These are phyloP conservation scores for Saccharomycopsis microspora DNA, from an alignment of 805 yeast species.

Conservation along the genomic window DNA sequence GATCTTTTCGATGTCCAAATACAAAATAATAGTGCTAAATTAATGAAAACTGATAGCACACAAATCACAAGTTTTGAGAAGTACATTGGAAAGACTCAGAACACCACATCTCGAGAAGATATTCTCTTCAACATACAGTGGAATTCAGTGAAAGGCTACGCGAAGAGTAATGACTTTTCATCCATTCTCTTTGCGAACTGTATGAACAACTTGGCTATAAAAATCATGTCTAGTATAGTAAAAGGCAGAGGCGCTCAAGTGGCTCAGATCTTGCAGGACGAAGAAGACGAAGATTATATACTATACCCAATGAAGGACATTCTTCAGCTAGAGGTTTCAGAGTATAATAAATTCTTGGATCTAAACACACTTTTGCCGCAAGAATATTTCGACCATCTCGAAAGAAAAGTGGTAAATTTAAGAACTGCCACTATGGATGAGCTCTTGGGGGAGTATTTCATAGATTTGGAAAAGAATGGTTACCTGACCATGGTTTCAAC, in stretches of 20 bases:
- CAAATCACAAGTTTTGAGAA: slow-evolving; percentile 1
- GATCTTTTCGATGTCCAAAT: slow-evolving; percentile 5
- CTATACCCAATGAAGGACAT: slow-evolving; percentile 33
- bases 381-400: background rate
- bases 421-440: slow-evolving; percentile 33
- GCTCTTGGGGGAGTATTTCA: slow-evolving; percentile 30
- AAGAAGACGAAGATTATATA: slow-evolving; percentile 19
- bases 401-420: slow-evolving; percentile 19
- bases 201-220: slow-evolving; percentile 36
- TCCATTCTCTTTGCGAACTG: slow-evolving; percentile 26
- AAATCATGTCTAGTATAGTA: slow-evolving; percentile 31
- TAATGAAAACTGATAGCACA: background rate
- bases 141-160: slow-evolving; percentile 4
- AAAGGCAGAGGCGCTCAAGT: slow-evolving; percentile 27
- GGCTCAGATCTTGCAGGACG: slow-evolving; percentile 25
- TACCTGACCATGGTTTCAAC: slow-evolving; percentile 38
- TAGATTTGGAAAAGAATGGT: slow-evolving; percentile 30
- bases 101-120: slow-evolving; percentile 13
- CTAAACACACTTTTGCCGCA: slow-evolving; percentile 4
- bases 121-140: slow-evolving; percentile 11
- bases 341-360: slow-evolving; percentile 8
- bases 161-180: slow-evolving; percentile 26
- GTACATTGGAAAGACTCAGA: slow-evolving; percentile 4
- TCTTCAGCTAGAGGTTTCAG: slow-evolving; percentile 25
- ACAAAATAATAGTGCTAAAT: slow-evolving; percentile 1